Conservation (phyloP, 805 yeast genomes). For the Sugiyamaella chiloensis region DNA sequence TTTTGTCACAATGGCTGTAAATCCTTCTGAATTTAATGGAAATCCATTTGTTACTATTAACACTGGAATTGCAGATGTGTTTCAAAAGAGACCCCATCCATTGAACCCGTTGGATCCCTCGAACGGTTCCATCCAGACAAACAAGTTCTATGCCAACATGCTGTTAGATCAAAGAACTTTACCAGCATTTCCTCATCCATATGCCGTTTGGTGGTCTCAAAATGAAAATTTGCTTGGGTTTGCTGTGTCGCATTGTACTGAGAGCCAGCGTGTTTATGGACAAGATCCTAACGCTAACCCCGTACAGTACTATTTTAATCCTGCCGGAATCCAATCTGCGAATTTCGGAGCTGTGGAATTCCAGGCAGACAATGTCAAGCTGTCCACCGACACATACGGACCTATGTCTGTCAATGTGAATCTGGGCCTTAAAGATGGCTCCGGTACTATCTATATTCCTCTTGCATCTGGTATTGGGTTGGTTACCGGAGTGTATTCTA, state of each 20-base stretch:
- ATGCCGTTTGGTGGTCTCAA: slow-evolving; percentile 64
- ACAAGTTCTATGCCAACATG: slow-evolving; percentile 75
- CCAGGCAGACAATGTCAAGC: slow-evolving; percentile 16
- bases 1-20: neutral
- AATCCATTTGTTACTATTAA: slow-evolving; percentile 19
- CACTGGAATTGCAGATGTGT: slow-evolving; percentile 13
- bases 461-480: slow-evolving; percentile 81
- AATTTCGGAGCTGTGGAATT: slow-evolving; percentile 38
- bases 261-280: slow-evolving; percentile 63
- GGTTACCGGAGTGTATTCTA: slow-evolving; percentile 57
- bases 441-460: slow-evolving; percentile 50
- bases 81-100: slow-evolving; percentile 16
- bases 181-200: slow-evolving; percentile 82
- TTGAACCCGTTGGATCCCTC: slow-evolving; percentile 13
- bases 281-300: slow-evolving; percentile 54
- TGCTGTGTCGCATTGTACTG: slow-evolving; percentile 62
- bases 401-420: slow-evolving; percentile 49
- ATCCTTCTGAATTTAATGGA: slow-evolving; percentile 14
- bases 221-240: slow-evolving; percentile 52
- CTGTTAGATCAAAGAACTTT: slow-evolving; percentile 61
- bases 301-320: slow-evolving; percentile 45
- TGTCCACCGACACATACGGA: slow-evolving; percentile 41
- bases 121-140: slow-evolving; percentile 57
- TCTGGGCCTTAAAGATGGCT: slow-evolving; percentile 41
- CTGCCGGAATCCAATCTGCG: slow-evolving; percentile 47